Conservation (phyloP, 345 rosid species). For the Microthlaspi erraticum region DNA sequence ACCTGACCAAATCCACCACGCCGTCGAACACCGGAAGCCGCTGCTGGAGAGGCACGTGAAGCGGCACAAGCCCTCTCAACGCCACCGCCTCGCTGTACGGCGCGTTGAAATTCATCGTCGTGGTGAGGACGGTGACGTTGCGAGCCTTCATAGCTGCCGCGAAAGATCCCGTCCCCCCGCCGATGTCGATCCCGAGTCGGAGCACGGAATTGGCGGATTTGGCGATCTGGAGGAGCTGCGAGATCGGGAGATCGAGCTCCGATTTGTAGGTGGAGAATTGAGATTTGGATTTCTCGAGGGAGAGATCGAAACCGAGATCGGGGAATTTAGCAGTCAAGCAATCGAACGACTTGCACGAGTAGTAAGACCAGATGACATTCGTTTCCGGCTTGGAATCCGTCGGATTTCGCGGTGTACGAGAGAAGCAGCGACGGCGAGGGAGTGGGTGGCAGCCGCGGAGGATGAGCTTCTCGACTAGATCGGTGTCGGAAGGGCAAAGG, state of each 20-base stretch:
- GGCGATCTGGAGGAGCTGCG: slow-evolving; percentile 77
- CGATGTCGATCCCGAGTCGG: slow-evolving; percentile 83
- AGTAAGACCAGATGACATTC: slow-evolving; percentile 69
- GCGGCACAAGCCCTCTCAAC: slow-evolving; percentile 79
- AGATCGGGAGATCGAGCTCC: slow-evolving; percentile 88
- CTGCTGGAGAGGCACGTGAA: slow-evolving; percentile 95
- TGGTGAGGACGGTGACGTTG: slow-evolving; percentile 76
- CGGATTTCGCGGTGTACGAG: slow-evolving; percentile 67
- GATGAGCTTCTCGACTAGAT: slow-evolving; percentile 82
- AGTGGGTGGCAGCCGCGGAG: slow-evolving; percentile 96
- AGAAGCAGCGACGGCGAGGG: slow-evolving; percentile 99
- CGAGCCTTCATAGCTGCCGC: slow-evolving; percentile 80
- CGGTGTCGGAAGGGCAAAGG: slow-evolving; percentile 72
- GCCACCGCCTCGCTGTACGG: slow-evolving; percentile 95
- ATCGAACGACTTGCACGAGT: slow-evolving; percentile 73
- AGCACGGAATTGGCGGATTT: slow-evolving; percentile 60
- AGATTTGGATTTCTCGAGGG: slow-evolving; percentile 52
- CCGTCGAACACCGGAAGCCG: slow-evolving; percentile 91
- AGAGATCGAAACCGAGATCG: slow-evolving; percentile 63
- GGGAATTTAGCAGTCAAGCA: slow-evolving; percentile 67
- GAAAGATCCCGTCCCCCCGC: slow-evolving; percentile 89
- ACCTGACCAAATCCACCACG: slow-evolving; percentile 85
- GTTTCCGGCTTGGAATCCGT: slow-evolving; percentile 67
- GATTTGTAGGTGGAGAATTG: slow-evolving; percentile 57
- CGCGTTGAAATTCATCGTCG: slow-evolving; percentile 87